Evolutionary conservation across 1,284 basidiomycete species (phyloP), one percentile per base, ranked within the genome.

Genomic region (Sporisorium graminicola): DNA sequence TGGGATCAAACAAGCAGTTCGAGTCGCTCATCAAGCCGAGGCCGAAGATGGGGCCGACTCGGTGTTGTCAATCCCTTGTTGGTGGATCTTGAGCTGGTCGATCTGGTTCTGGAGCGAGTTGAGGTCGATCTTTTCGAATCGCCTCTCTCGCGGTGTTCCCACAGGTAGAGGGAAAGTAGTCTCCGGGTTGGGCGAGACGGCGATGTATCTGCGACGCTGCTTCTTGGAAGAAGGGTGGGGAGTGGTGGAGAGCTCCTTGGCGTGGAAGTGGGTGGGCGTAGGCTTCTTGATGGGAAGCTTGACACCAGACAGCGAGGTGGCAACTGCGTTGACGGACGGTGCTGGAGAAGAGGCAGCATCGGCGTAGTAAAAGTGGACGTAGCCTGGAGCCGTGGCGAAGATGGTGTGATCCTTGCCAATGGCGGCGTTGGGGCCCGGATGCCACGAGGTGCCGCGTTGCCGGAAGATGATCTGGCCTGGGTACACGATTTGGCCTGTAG

Each of bases 401-500:
- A 85, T 75, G 51, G 84, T 85, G 73, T 85, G 84, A 47, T 85
- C 84, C 54, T 74, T 74, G 63, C 84, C 84, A 52, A 85, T 84
- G 20, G 57, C 62, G 18, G 81, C 82, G 43, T 85, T 82, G 43
- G 82, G 77, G 13, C 84, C 84, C 0, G 84, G 70, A 43, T 85
- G 83, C 83, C 83, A 85, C 24, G 74, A 71, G 12, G 84, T 85
- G 29, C 84, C 84, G 51, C 84, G 77, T 52, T 85, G 84, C 27
- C 84, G 74, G 55, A 76, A 67, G 71, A 85, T 76, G 67, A 85
- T 85, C 51, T 85, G 75, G 18, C 83, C 83, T 13, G 83, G 72
- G 3, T 75, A 55, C 12, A 84, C 83, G 59, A 69, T 70, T 59
- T 81, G 80, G 14, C 80, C 79, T 50, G 27, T 80, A 3, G 53